Conservation (phyloP, 495 filamentous ascomycete species). For the Achaetomiella virescens region DNA sequence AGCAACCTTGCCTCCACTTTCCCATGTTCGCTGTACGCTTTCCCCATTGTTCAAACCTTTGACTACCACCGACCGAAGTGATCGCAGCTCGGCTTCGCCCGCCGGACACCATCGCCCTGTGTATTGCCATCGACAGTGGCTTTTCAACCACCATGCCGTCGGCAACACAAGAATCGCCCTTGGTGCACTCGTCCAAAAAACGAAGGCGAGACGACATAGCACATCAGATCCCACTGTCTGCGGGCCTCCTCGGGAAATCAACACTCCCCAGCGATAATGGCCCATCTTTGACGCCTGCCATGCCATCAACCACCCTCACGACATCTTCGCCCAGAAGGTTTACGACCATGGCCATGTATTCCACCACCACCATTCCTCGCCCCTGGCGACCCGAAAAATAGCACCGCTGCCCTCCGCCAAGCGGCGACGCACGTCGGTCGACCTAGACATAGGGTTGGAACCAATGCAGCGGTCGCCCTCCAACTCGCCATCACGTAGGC, state of each 20-base stretch:
- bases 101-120: no score
- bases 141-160: conserved; percentile 25
- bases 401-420: conserved; percentile 33
- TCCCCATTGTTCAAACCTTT: neutral
- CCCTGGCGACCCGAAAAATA: conserved; percentile 23
- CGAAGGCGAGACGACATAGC: conserved; percentile 34
- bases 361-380: conserved; percentile 9
- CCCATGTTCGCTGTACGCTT: neutral
- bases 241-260: conserved; percentile 6
- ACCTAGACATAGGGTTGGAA: conserved; percentile 8
- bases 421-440: conserved; percentile 16
- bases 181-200: conserved; percentile 32
- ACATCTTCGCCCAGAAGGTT: conserved; percentile 7
- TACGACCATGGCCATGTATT: conserved; percentile 11
- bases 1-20: neutral
- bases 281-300: conserved; percentile 13
- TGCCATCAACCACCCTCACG: neutral
- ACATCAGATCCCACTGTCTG: conserved; percentile 32
- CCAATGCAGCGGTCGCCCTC: conserved; percentile 11
- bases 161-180: conserved; percentile 23
- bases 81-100: neutral
- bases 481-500: conserved; percentile 6
- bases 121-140: neutral
- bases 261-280: neutral
- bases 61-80: neutral